These are phyloP conservation scores for Globisporangium iwayamae DNA, from an alignment of 352 stramenopile genomes.

Conservation along the genomic window DNA sequence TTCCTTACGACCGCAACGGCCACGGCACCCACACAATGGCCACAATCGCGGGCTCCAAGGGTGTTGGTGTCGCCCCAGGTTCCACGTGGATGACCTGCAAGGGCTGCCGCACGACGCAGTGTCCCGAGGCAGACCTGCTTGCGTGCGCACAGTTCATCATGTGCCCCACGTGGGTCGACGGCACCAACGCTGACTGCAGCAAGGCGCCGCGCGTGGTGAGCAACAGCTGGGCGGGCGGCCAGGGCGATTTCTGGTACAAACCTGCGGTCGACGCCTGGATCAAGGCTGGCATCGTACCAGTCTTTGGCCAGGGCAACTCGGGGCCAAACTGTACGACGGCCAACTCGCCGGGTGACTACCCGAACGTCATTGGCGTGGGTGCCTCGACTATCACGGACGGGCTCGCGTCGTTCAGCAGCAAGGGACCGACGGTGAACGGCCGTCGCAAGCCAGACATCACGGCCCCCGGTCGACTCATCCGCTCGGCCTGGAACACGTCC, in stretches of 20 bases:
- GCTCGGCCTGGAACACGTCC: neutral
- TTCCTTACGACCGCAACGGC: slow-evolving; percentile 11
- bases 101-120: slow-evolving; percentile 7
- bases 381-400: no score
- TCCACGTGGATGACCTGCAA: slow-evolving; percentile 17
- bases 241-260: slow-evolving; percentile 1
- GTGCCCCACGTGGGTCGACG: neutral
- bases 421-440: no score
- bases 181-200: no score
- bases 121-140: no score
- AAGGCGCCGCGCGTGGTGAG: no score
- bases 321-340: neutral
- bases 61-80: slow-evolving; percentile 16
- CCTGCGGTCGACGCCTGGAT: slow-evolving; percentile 11
- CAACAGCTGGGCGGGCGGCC: neutral
- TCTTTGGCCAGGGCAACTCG: slow-evolving; percentile 11
- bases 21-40: slow-evolving; percentile 19
- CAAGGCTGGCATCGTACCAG: slow-evolving; percentile 25
- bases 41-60: slow-evolving; percentile 12
- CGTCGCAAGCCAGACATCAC: slow-evolving; percentile 13
- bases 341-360: slow-evolving; percentile 16
- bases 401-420: no score
- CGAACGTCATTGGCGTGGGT: slow-evolving; percentile 23
- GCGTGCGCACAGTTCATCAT: no score
- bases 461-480: neutral